These are phyloP conservation scores for Populus davidiana DNA, from an alignment of 345 rosid genomes.

Conservation along the genomic window DNA sequence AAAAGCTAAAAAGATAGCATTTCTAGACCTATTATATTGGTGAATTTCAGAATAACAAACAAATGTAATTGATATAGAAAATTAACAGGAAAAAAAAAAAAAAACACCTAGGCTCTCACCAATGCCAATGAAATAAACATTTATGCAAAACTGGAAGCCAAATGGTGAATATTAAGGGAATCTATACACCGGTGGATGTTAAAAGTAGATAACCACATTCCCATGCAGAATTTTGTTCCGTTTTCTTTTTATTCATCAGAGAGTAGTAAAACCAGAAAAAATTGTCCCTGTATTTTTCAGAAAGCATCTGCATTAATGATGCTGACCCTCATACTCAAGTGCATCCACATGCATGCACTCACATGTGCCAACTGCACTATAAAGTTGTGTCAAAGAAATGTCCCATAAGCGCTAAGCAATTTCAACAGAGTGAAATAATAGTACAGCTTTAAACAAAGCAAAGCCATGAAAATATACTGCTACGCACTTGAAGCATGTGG, in stretches of 20 bases:
- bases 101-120: neutral
- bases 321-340: neutral
- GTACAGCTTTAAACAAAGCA: neutral
- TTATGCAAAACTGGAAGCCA: neutral
- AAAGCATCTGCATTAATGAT: neutral
- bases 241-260: neutral
- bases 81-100: neutral
- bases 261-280: neutral
- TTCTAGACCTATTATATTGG: neutral
- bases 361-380: neutral
- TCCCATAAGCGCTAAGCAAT: neutral
- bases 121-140: neutral
- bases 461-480: neutral
- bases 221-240: neutral
- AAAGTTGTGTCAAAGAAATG: neutral
- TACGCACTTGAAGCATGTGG: slow-evolving; percentile 83
- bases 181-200: neutral
- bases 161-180: neutral
- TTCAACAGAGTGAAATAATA: neutral
- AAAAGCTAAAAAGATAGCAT: neutral
- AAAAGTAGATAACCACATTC: neutral
- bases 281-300: neutral
- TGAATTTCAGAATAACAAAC: neutral
- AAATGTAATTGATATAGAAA: neutral
- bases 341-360: neutral